These are phyloP conservation scores for Eucalyptus cloeziana DNA, from an alignment of 345 rosid genomes.

Conservation along the genomic window DNA sequence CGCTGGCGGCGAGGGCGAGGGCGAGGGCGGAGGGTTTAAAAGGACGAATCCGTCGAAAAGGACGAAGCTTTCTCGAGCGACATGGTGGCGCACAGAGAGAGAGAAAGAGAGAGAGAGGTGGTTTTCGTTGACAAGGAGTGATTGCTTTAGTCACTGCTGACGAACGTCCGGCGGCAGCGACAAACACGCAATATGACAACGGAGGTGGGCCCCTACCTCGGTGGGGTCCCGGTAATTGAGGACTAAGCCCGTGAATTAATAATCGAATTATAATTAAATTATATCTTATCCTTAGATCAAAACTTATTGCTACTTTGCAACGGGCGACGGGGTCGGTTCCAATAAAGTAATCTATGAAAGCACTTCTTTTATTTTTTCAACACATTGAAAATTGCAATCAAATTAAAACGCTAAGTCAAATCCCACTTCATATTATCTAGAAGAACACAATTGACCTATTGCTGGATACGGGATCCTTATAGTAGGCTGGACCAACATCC, in stretches of 20 bases:
- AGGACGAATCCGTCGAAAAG: background rate
- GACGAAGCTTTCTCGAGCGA: background rate
- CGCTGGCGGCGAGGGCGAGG: background rate
- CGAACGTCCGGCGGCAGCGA: background rate
- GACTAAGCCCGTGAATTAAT: background rate
- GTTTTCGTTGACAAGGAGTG: background rate
- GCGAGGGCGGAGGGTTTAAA: background rate
- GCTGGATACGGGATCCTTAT: no score
- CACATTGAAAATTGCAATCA: no score
- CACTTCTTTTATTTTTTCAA: no score
- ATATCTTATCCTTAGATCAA: background rate
- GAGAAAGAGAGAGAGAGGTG: background rate
- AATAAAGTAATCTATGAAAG: no score
- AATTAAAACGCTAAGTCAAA: no score
- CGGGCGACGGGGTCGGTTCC: no score
- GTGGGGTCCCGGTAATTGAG: background rate
- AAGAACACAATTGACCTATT: no score
- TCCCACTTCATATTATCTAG: no score
- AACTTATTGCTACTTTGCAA: background rate
- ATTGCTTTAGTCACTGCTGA: background rate
- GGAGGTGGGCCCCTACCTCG: background rate
- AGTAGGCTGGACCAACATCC: no score
- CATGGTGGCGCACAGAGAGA: rapidly evolving
- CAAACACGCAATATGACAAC: background rate
- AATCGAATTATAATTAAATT: background rate